phyloP scores from a whole-genome alignment of 805 yeast species.

The Isabelozyma heimii region DNA sequence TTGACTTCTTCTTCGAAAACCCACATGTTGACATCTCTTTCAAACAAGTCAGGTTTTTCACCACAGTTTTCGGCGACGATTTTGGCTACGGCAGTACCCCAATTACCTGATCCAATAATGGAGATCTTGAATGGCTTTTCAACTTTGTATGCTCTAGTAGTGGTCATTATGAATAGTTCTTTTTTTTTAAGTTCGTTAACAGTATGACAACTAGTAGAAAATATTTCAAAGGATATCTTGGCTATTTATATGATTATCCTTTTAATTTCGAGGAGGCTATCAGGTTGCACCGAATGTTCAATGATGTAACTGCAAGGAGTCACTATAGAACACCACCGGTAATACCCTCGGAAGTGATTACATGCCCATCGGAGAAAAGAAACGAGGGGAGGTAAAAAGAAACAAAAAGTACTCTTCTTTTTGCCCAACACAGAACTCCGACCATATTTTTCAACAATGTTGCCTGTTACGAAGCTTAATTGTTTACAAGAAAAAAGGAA shows the following conservation, averaged over 20 bases:
- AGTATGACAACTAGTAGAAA: neutral
- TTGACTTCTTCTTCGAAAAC: slow-evolving; percentile 83
- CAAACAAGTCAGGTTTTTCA: slow-evolving; percentile 69
- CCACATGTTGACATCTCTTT: slow-evolving; percentile 88
- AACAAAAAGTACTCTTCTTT: neutral
- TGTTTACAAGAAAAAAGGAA: neutral
- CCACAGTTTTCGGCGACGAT: slow-evolving; percentile 86
- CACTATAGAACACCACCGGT: neutral
- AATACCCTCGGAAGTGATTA: neutral
- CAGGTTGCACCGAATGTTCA: neutral
- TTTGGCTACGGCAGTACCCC: slow-evolving; percentile 98
- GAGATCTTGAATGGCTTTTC: slow-evolving; percentile 41
- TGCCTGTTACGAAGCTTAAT: neutral
- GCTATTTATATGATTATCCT: neutral
- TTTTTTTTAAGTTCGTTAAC: too few species aligned
- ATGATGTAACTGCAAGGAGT: neutral
- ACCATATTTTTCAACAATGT: neutral
- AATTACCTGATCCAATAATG: slow-evolving; percentile 94
- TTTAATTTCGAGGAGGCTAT: neutral
- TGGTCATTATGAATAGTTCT: slow-evolving; percentile 6
- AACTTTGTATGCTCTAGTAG: slow-evolving; percentile 28
- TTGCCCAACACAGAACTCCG: neutral
- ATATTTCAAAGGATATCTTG: neutral
- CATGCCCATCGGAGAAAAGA: neutral
- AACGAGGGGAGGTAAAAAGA: neutral